A percentile compares a stretch with the other conserved stretches of the same genome.
These are phyloP conservation scores for Globisporangium perplexum DNA, from an alignment of 352 stramenopile species.

Conservation along the genomic window DNA sequence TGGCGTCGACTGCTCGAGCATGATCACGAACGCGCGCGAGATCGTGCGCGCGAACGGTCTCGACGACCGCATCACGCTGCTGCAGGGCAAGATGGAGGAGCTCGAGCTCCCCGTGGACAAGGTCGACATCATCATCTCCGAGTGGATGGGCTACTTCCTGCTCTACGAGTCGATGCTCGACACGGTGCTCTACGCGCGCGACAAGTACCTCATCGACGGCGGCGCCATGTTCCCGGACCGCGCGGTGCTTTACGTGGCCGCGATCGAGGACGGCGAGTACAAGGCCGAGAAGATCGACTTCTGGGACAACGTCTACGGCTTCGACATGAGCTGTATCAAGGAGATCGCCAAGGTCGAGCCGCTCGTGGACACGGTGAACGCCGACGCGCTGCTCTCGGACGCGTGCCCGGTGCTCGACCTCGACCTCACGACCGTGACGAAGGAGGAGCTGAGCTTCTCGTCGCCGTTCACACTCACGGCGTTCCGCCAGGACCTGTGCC, in stretches of 20 bases:
- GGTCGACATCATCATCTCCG: slow-evolving; percentile 97
- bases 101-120: slow-evolving; percentile 91
- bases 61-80: slow-evolving; percentile 87
- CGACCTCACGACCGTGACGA: slow-evolving; percentile 89
- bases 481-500: slow-evolving; percentile 93
- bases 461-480: slow-evolving; percentile 88
- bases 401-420: slow-evolving; percentile 91
- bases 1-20: slow-evolving; percentile 94
- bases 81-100: slow-evolving; percentile 94
- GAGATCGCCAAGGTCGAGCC: slow-evolving; percentile 96
- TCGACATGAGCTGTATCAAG: slow-evolving; percentile 99
- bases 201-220: slow-evolving; percentile 94
- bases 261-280: slow-evolving; percentile 95
- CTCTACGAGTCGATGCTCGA: slow-evolving; percentile 98
- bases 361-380: slow-evolving; percentile 96
- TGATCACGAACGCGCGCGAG: slow-evolving; percentile 97
- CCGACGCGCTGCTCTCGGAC: slow-evolving; percentile 88
- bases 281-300: slow-evolving; percentile 93
- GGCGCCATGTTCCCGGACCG: slow-evolving; percentile 96
- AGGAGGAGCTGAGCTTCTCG: slow-evolving; percentile 93
- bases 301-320: slow-evolving; percentile 99
- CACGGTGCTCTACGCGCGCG: slow-evolving; percentile 93
- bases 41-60: slow-evolving; percentile 96
- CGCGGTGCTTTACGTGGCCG: slow-evolving; percentile 93
- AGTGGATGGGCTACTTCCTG: slow-evolving; percentile 99